Evolutionary conservation across 495 filamentous ascomycete genomes (phyloP).

Genomic region (Penicillium roqueforti): DNA sequence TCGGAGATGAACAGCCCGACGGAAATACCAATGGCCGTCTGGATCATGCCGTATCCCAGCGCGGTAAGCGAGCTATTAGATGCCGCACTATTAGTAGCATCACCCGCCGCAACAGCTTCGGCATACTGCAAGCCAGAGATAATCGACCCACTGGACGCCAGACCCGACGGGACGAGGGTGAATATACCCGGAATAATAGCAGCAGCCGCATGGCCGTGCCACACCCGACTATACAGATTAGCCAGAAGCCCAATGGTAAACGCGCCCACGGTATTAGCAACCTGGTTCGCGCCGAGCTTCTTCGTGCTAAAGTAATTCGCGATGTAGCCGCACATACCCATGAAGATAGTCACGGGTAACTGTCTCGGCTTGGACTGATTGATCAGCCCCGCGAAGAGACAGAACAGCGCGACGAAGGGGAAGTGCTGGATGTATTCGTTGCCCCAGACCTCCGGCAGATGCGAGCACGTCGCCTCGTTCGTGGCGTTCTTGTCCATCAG

Average conservation of each 20-base stretch:
- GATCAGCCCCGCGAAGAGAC: conserved; percentile 71
- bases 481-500: conserved; percentile 70
- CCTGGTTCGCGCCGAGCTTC: conserved; percentile 66
- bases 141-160: conserved; percentile 74
- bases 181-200: conserved; percentile 91
- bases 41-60: conserved; percentile 69
- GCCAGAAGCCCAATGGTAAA: conserved; percentile 77
- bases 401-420: conserved; percentile 66
- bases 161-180: conserved; percentile 81
- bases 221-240: conserved; percentile 75
- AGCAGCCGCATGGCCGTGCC: conserved; percentile 77
- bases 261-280: conserved; percentile 77
- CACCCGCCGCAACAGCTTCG: conserved; percentile 53
- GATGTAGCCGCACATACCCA: conserved; percentile 72
- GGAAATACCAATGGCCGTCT: conserved; percentile 84
- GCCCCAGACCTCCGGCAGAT: conserved; percentile 32
- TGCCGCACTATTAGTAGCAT: conserved; percentile 3
- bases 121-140: conserved; percentile 73
- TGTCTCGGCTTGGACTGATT: conserved; percentile 87
- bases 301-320: conserved; percentile 72
- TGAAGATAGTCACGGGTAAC: conserved; percentile 70
- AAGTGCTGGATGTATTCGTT: conserved; percentile 44
- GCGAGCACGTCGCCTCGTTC: conserved; percentile 57
- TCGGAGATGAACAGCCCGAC: conserved; percentile 80
- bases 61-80: conserved; percentile 20